phyloP scores from a whole-genome alignment of 2,329 filamentous ascomycete species.

The Purpureocillium lavendulum region DNA sequence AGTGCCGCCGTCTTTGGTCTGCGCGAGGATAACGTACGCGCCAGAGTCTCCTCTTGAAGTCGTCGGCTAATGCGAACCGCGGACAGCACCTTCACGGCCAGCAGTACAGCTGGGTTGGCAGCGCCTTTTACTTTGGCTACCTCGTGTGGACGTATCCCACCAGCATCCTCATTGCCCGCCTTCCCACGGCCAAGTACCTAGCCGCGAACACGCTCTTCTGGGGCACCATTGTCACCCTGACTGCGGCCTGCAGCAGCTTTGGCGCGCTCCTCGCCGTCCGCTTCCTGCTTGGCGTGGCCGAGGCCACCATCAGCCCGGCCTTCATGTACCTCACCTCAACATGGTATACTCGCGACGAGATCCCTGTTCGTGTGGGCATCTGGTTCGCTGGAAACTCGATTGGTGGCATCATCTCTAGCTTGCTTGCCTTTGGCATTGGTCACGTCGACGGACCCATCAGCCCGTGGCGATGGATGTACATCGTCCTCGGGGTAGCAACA shows the following conservation, averaged over 20 bases:
- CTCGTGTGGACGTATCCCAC: constrained; percentile 41
- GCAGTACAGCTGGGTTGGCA: constrained; percentile 58
- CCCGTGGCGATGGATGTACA: constrained; percentile 52
- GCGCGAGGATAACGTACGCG: constrained; percentile 31
- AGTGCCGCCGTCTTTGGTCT: constrained; percentile 48
- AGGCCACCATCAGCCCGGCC: constrained; percentile 44
- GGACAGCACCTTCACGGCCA: constrained; percentile 19
- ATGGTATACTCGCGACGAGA: constrained; percentile 37
- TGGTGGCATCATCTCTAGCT: constrained; percentile 37
- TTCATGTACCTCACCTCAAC: constrained; percentile 45
- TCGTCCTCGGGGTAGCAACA: constrained; percentile 41
- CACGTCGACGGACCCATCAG: constrained; percentile 37
- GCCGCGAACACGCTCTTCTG: constrained; percentile 37
- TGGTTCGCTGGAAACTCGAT: constrained; percentile 47
- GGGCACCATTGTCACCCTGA: constrained; percentile 34
- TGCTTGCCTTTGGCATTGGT: constrained; percentile 47
- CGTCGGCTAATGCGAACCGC: constrained; percentile 2
- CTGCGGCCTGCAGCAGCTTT: constrained; percentile 35
- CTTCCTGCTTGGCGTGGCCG: constrained; percentile 44
- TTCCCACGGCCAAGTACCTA: constrained; percentile 38
- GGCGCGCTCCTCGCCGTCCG: constrained; percentile 38
- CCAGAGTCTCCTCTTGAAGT: constrained; percentile 6
- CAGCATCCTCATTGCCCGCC: constrained; percentile 34
- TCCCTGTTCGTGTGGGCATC: constrained; percentile 43
- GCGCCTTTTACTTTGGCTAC: constrained; percentile 34